Conservation (phyloP, 495 filamentous ascomycete genomes). For the Aspergillus mulundensis region DNA sequence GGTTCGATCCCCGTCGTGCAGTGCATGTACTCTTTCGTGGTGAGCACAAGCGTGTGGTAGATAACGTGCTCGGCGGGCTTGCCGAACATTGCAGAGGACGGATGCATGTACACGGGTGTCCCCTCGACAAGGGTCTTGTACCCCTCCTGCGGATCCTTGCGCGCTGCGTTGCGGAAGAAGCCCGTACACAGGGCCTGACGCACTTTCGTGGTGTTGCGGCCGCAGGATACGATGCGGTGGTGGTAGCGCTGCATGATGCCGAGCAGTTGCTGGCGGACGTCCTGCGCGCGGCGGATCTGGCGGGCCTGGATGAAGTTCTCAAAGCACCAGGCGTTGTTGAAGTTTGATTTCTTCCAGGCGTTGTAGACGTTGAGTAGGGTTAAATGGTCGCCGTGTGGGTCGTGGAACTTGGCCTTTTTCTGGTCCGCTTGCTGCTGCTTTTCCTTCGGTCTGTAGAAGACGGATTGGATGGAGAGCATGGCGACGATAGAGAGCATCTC, state of each 20-base stretch:
- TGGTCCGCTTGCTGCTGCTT: conserved; percentile 95
- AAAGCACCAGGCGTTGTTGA: conserved; percentile 85
- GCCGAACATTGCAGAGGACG: conserved; percentile 83
- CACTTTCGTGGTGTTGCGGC: conserved; percentile 79
- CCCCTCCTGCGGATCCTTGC: conserved; percentile 93
- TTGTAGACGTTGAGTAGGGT: conserved; percentile 97
- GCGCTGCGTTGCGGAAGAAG: conserved; percentile 92
- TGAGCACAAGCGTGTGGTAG: conserved; percentile 83
- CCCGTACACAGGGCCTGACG: conserved; percentile 89
- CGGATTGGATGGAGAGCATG: conserved; percentile 79
- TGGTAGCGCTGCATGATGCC: conserved; percentile 89
- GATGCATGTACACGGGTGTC: conserved; percentile 92
- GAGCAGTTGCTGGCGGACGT: conserved; percentile 86
- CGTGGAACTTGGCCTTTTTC: conserved; percentile 96
- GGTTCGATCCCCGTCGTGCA: conserved; percentile 87
- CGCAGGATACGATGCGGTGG: conserved; percentile 75
- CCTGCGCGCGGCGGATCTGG: conserved; percentile 79
- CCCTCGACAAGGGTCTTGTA: conserved; percentile 96
- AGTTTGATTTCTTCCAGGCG: conserved; percentile 80
- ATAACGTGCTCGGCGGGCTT: conserved; percentile 96
- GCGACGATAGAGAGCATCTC: conserved; percentile 93
- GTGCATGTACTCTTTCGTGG: conserved; percentile 98
- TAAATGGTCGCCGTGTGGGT: conserved; percentile 89
- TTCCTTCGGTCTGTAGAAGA: conserved; percentile 95
- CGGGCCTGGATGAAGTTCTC: conserved; percentile 97